These are phyloP conservation scores for Letharia columbiana DNA, from an alignment of 495 filamentous ascomycete species.

Conservation along the genomic window DNA sequence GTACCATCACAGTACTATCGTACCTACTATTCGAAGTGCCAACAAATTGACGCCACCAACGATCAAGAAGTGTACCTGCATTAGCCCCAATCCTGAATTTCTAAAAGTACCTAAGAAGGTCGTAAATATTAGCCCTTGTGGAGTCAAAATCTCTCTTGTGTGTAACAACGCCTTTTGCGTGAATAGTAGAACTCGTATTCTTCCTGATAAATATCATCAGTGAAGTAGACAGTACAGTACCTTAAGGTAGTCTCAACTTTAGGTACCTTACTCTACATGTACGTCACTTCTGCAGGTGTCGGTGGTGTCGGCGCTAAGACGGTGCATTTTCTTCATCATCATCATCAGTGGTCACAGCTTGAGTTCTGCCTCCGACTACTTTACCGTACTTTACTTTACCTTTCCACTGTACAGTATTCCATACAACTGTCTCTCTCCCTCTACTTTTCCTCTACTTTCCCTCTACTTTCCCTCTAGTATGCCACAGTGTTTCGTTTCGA, in stretches of 20 bases:
- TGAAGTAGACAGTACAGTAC: background rate
- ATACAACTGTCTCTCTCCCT: background rate
- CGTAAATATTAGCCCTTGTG: too few relatives aligned
- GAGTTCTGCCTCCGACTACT: too few relatives aligned
- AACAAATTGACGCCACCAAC: background rate
- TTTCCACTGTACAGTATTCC: background rate
- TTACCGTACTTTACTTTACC: too few relatives aligned
- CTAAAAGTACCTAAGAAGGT: too few relatives aligned
- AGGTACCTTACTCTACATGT: background rate
- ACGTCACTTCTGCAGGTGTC: background rate
- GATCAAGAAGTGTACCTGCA: background rate
- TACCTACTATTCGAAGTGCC: too few relatives aligned
- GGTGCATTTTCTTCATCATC: slow-evolving; percentile 5
- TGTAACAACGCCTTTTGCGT: background rate
- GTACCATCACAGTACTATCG: background rate
- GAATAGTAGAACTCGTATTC: too few relatives aligned
- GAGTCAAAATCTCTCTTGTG: background rate
- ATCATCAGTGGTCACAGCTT: too few relatives aligned
- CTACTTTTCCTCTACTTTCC: background rate
- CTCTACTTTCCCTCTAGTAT: background rate
- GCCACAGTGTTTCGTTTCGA: background rate
- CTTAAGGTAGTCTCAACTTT: too few relatives aligned
- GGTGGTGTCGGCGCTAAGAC: slow-evolving; percentile 11
- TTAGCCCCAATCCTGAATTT: background rate
- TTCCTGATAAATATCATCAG: background rate